Base-by-base conservation (phyloP, 75 land plant species). In the Pseudotsuga menziesii region DNA sequence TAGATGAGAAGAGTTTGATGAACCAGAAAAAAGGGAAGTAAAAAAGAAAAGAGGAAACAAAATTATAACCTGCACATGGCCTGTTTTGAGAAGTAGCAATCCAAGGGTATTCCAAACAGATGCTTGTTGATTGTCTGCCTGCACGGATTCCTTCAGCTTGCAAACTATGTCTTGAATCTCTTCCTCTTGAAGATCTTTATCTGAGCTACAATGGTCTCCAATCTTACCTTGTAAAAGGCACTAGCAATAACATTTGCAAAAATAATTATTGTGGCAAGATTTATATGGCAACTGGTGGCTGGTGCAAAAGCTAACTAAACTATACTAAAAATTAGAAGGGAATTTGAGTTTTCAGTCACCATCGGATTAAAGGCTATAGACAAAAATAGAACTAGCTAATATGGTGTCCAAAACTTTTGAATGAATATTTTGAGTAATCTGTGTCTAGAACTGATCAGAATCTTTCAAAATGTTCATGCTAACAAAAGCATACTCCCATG, bases 51-150 rank as follows among this genome's bases (percentile, higher is more conserved):
- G 58, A 58, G 56, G 11, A 35, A 80, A 56, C 14, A 23, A 58
- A 64, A 61, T 11, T 20, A 26, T 76, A 60, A 27, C 97, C 95
- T 94, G 84, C 58, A 88, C 66, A 14, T 88, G 86, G 60, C 95
- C 92, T 79, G 88, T 86, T 76, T 76, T 89, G 48, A 94, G 86
- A 66, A 94, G 88, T 56, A 92, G 76, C n/a, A 87, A 74, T 14
- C 97, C 97, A 57, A 94, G 90, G 23, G 92, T 83, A 66, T 92
- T 94, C 97, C 97, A 94, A 8, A 94, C 75, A 78, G 88, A 76
- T 61, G 92, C 88, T 58, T 93, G 92, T 61, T 85, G 89, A 61
- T 74, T 70, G 82, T 92, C 97, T 54, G 72, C 81, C 35, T 84
- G 79, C 61, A 84, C 77, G 5, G 91, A 91, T 12, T 88, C 85